Percentiles rank a stretch among this genome's conserved stretches.
These are phyloP conservation scores for Ammopiptanthus mongolicus DNA, from an alignment of 306 rosid genomes.

Conservation along the genomic window DNA sequence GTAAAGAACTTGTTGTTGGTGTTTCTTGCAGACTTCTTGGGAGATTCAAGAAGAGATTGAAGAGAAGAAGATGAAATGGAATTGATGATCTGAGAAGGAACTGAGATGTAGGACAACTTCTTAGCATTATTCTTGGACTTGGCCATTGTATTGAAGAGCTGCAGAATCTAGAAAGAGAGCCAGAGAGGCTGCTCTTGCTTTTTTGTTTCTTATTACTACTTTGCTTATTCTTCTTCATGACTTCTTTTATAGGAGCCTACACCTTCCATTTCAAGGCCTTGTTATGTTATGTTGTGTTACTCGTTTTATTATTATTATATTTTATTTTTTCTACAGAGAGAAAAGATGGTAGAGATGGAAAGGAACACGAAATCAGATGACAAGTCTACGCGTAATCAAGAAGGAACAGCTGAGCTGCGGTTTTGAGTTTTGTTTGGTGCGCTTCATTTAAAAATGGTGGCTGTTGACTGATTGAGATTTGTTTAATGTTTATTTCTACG, in stretches of 20 bases:
- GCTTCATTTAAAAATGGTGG: not conserved
- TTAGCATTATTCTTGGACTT: slow-evolving; percentile 56
- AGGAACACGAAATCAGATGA: slow-evolving; percentile 32
- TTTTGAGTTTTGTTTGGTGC: not conserved
- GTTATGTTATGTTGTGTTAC: not conserved
- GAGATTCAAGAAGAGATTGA: slow-evolving; percentile 59
- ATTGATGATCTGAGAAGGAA: slow-evolving; percentile 85
- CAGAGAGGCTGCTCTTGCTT: not conserved
- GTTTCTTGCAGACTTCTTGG: slow-evolving; percentile 60
- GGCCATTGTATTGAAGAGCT: slow-evolving; percentile 37
- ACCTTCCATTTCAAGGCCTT: not conserved
- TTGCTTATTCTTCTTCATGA: not conserved
- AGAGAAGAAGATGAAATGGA: slow-evolving; percentile 77
- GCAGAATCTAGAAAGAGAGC: slow-evolving; percentile 11
- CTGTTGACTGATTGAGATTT: not conserved
- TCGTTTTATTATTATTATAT: not conserved
- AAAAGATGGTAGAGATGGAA: slow-evolving; percentile 15
- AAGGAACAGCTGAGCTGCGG: not conserved
- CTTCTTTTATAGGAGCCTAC: not conserved
- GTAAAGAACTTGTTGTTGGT: slow-evolving; percentile 9
- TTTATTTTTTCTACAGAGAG: not conserved
- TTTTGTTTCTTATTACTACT: not conserved
- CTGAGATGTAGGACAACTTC: slow-evolving; percentile 79
- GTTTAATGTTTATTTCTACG: not conserved
- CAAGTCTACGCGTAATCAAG: slow-evolving; percentile 33